Evolutionary conservation across 352 stramenopile species (phyloP).

Genomic region (Phytophthora foliorum): DNA sequence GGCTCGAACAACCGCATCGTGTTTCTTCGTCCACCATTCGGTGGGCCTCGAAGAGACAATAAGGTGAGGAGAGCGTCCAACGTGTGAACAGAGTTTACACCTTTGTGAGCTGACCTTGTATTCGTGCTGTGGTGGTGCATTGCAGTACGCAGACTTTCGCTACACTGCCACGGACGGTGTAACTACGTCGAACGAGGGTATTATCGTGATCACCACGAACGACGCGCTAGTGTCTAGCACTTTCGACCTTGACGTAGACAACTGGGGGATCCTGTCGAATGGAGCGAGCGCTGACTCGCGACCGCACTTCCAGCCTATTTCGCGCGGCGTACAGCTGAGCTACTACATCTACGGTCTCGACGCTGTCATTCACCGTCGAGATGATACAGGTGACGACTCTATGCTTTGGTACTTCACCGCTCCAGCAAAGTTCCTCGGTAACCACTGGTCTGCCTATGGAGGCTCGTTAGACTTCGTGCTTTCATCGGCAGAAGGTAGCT

Average conservation of each 20-base stretch:
- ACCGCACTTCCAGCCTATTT: constrained; percentile 67
- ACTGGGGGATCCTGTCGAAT: constrained; percentile 85
- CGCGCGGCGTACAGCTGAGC: constrained; percentile 77
- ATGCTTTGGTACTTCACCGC: constrained; percentile 92
- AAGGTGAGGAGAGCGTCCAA: constrained; percentile 48
- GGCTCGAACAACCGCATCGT: constrained; percentile 90
- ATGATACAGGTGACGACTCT: constrained; percentile 73
- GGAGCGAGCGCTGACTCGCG: constrained; percentile 33
- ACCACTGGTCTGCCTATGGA: constrained; percentile 91
- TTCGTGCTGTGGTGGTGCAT: constrained; percentile 1
- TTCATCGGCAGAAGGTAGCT: constrained; percentile 91
- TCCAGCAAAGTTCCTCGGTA: constrained; percentile 87
- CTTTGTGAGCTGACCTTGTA: not conserved
- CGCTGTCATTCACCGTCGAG: constrained; percentile 66
- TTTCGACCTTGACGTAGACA: constrained; percentile 83
- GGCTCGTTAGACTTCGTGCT: constrained; percentile 92
- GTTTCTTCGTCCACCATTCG: constrained; percentile 79
- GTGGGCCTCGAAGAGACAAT: constrained; percentile 58
- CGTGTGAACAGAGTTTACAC: not conserved
- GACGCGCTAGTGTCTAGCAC: constrained; percentile 84
- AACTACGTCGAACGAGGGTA: constrained; percentile 69
- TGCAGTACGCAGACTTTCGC: constrained; percentile 87
- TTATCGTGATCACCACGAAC: constrained; percentile 81
- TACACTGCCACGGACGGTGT: constrained; percentile 87
- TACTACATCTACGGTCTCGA: constrained; percentile 92